phyloP scores from a whole-genome alignment of 805 yeast genomes.

The Crinitomyces ghanaensis region DNA sequence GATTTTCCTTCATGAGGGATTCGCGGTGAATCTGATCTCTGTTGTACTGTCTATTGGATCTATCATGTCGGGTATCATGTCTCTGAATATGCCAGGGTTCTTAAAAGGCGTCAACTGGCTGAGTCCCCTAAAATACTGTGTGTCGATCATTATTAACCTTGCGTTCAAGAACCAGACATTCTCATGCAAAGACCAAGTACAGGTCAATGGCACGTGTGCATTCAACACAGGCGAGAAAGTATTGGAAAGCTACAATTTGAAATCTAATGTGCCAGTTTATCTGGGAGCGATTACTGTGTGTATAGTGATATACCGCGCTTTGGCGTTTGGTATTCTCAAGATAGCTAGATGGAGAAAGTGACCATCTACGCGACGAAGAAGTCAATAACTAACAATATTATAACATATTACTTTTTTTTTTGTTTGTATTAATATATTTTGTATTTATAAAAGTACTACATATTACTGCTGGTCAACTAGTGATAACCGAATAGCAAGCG shows the following conservation, averaged over 20 bases:
- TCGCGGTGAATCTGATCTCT: constrained; percentile 66
- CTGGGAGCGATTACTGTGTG: constrained; percentile 19
- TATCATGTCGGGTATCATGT: constrained; percentile 77
- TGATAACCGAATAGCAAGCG: constrained; percentile 13
- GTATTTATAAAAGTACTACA: neutral
- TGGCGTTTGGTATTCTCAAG: constrained; percentile 18
- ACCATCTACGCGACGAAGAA: constrained; percentile 1
- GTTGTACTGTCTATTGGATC: constrained; percentile 58
- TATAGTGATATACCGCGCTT: constrained; percentile 18
- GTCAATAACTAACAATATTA: neutral
- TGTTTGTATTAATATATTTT: constrained; percentile 1
- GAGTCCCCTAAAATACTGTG: constrained; percentile 69
- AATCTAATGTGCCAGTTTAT: constrained; percentile 13
- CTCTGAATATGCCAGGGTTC: constrained; percentile 60
- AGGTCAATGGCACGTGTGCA: constrained; percentile 32
- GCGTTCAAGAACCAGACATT: constrained; percentile 45
- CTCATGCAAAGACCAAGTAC: constrained; percentile 34
- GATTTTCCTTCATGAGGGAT: constrained; percentile 60
- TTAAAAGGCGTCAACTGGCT: constrained; percentile 61
- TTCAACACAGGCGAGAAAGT: constrained; percentile 46
- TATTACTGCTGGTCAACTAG: neutral
- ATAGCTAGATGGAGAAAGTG: constrained; percentile 15
- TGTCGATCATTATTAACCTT: constrained; percentile 46
- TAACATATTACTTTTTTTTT: constrained; percentile 1
- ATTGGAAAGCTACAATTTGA: constrained; percentile 38